Evolutionary conservation across 2,329 filamentous ascomycete genomes (phyloP), one percentile per base, ranked within the genome.

Genomic region (Alternaria triticina): DNA sequence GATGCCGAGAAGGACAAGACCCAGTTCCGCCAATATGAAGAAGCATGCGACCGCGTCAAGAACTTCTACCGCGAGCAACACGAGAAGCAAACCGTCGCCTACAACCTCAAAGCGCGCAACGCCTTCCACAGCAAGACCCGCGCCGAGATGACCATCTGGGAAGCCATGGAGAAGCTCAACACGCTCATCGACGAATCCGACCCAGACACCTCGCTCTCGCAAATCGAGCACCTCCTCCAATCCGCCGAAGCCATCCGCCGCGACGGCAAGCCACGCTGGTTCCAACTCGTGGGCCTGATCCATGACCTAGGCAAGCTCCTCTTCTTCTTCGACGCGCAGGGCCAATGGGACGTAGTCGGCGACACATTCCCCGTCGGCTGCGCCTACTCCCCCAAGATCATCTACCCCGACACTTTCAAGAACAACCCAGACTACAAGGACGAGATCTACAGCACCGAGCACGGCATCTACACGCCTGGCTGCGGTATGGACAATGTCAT

Each of bases 341-440:
- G 93, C 55, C 94, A 97, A 82, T 97, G 94, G 94, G 93, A 96
- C 75, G 93, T 97, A 4, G 94, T 97, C 25, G 94, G 94, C 61
- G 91, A 94, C 80, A 94, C 91, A 1, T 94, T 94, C 81, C 90
- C 91, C 49, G 90, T 94, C 45, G 91, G 91, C 72, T 93, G 90
- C 79, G 87, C 86, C 66, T 93, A 92, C 76, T 90, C 93, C 75
- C 83, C 89, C 62, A 84, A 86, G 69, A 95, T 95, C 83, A 91
- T 97, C 82, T 93, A 95, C 81, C 89, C 91, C 0, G 88, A 90
- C 57, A 93, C 90, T 23, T 97, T 97, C 81, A 82, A 80, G 65
- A 85, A 83, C 58, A 97, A 97, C 83, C 91, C 92, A 0, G 94
- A 97, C 81, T 85, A 80, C 74, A 79, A 81, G 15, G 86, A 97